A percentile compares a stretch with the other conserved stretches of the same genome.
Evolutionary conservation across 495 filamentous ascomycete genomes (phyloP).

Genomic region (Hyaloscypha variabilis): DNA sequence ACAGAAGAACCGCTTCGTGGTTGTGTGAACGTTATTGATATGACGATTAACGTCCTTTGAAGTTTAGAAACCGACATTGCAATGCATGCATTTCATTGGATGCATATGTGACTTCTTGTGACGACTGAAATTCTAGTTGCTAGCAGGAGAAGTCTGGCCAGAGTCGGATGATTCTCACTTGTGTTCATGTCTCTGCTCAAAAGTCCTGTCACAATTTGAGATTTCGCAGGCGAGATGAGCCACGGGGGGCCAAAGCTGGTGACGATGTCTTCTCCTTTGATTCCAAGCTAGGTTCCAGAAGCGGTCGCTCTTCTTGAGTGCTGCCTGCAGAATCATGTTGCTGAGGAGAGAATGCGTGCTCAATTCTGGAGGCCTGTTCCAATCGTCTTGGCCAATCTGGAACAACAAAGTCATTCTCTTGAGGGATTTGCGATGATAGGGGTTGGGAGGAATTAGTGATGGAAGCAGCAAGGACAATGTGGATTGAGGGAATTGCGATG

Average conservation of each 20-base stretch:
- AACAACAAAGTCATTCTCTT: neutral
- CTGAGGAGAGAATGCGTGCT: too few species aligned
- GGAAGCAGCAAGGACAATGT: too few species aligned
- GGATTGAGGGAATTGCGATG: neutral
- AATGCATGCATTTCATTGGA: neutral
- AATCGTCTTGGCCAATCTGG: neutral
- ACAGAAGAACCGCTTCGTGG: neutral
- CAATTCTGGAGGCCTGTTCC: neutral
- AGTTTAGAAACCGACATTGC: neutral
- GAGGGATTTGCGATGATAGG: too few species aligned
- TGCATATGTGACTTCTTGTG: neutral
- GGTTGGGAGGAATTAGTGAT: too few species aligned
- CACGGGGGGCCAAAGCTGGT: neutral
- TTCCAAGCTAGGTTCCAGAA: too few species aligned
- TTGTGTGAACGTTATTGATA: neutral
- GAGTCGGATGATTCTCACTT: neutral
- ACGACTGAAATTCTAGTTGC: neutral
- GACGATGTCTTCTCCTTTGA: neutral
- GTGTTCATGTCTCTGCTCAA: neutral
- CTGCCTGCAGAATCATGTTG: too few species aligned
- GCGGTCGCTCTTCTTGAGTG: too few species aligned
- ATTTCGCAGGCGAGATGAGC: neutral
- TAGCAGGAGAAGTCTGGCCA: neutral
- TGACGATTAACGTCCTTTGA: neutral
- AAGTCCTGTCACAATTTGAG: neutral